phyloP scores from a whole-genome alignment of 352 stramenopile species.

The Peronosclerospora sorghi region DNA sequence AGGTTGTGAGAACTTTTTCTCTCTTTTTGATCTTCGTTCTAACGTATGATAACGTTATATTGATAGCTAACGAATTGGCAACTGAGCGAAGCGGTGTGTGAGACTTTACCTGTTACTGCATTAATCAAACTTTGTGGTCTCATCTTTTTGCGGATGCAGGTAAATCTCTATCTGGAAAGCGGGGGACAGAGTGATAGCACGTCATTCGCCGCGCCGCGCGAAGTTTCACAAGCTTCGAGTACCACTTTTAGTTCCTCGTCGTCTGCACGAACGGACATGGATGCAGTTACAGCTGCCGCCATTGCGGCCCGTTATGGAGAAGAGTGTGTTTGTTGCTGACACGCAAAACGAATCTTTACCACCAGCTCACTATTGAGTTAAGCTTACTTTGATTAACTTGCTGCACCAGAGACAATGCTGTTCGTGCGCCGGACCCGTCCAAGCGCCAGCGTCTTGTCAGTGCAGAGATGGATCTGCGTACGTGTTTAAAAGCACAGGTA shows the following conservation, averaged over 20 bases:
- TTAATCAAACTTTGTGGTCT: not conserved
- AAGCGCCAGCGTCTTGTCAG: constrained; percentile 75
- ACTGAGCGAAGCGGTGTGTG: constrained; percentile 50
- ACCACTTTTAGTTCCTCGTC: constrained; percentile 1
- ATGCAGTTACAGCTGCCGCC: constrained; percentile 21
- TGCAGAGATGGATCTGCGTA: constrained; percentile 33
- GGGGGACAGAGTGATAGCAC: constrained; percentile 20
- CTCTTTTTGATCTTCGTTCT: constrained; percentile 1
- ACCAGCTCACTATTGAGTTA: too few species aligned
- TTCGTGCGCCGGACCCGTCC: constrained; percentile 69
- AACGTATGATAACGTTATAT: constrained; percentile 4
- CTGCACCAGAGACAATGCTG: constrained; percentile 24
- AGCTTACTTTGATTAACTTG: not conserved
- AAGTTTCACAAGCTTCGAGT: not conserved
- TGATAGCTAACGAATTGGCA: constrained; percentile 64
- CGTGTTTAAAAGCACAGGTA: not conserved
- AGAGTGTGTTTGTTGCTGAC: constrained; percentile 16
- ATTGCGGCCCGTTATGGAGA: constrained; percentile 23
- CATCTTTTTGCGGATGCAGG: constrained; percentile 13
- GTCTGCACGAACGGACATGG: constrained; percentile 9
- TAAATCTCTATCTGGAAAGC: constrained; percentile 82
- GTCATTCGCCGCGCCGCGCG: constrained; percentile 5
- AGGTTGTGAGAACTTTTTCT: constrained; percentile 23
- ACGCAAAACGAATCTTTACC: not conserved
- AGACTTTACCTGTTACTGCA: not conserved